Conservation (phyloP, 306 rosid genomes). For the Coriaria nepalensis region DNA sequence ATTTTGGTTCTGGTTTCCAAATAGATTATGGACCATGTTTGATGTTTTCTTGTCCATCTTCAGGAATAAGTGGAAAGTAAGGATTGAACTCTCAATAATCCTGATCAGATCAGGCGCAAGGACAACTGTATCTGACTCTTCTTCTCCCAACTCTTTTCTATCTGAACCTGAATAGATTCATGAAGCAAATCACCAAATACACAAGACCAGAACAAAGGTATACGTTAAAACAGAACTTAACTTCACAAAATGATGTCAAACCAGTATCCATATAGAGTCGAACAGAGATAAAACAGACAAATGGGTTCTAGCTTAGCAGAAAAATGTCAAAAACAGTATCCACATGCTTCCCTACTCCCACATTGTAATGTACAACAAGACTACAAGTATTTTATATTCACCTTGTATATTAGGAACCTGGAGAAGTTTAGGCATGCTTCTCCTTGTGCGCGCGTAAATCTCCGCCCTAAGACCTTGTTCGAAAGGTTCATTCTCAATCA, state of each 20-base stretch:
- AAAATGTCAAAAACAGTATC: not conserved
- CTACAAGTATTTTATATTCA: constrained; percentile 9
- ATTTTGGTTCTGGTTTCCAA: constrained; percentile 59
- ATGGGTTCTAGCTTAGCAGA: not conserved
- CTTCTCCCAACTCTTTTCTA: constrained; percentile 34
- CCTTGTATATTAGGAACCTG: constrained; percentile 82
- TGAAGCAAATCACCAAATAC: constrained; percentile 7
- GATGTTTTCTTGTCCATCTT: constrained; percentile 75
- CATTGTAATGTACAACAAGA: too few relatives aligned
- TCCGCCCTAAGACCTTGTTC: constrained; percentile 66
- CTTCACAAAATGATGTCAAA: too few relatives aligned
- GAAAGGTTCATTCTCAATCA: constrained; percentile 88
- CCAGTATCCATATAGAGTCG: too few relatives aligned
- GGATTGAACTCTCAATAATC: constrained; percentile 61
- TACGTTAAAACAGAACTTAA: too few relatives aligned
- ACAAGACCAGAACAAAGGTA: too few relatives aligned
- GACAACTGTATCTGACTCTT: constrained; percentile 38
- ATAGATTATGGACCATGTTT: constrained; percentile 29
- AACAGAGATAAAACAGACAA: too few relatives aligned
- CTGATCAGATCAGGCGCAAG: constrained; percentile 64
- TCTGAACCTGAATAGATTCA: constrained; percentile 49
- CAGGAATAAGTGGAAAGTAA: constrained; percentile 60
- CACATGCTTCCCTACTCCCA: not conserved
- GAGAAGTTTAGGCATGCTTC: constrained; percentile 54
- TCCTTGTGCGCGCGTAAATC: constrained; percentile 61